A percentile compares a stretch with the other conserved stretches of the same genome.
These are phyloP conservation scores for Boletus sensibilis DNA, from an alignment of 768 basidiomycete species.

Conservation along the genomic window DNA sequence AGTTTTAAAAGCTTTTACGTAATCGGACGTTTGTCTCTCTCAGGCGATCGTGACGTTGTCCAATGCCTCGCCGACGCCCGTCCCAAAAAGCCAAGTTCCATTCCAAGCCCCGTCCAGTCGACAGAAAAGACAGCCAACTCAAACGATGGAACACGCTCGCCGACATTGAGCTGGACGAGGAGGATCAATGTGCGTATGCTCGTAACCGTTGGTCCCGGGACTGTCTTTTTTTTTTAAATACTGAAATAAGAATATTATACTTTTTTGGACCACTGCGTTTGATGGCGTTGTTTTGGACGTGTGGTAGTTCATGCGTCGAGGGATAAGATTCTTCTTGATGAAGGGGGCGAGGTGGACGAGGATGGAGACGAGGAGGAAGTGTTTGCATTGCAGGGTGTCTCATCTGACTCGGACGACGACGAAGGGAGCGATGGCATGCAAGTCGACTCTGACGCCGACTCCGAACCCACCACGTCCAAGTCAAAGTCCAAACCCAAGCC, in stretches of 20 bases:
- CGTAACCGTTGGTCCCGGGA: neutral
- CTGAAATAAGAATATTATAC: neutral
- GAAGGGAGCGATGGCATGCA: constrained; percentile 32
- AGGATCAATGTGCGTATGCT: constrained; percentile 66
- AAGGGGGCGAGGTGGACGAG: constrained; percentile 46
- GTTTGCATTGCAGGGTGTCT: constrained; percentile 66
- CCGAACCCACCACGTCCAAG: constrained; percentile 8
- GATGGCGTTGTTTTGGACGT: neutral
- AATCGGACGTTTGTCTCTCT: constrained; percentile 2
- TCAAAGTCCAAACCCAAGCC: constrained; percentile 14
- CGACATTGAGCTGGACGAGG: constrained; percentile 75
- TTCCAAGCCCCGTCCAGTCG: constrained; percentile 45
- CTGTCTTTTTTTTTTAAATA: neutral
- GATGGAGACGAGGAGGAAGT: constrained; percentile 73
- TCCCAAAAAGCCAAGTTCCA: constrained; percentile 35
- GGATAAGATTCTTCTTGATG: constrained; percentile 78
- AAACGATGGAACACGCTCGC: constrained; percentile 64
- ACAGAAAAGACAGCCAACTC: constrained; percentile 51
- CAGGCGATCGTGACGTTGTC: neutral
- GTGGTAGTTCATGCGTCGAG: constrained; percentile 64
- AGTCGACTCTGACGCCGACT: constrained; percentile 9
- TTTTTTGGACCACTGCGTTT: neutral
- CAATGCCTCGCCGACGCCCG: constrained; percentile 48
- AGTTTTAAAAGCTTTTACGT: constrained; percentile 12
- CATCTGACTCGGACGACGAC: constrained; percentile 35